These are phyloP conservation scores for Pichia norvegensis DNA, from an alignment of 1,139 yeast genomes.

Conservation along the genomic window DNA sequence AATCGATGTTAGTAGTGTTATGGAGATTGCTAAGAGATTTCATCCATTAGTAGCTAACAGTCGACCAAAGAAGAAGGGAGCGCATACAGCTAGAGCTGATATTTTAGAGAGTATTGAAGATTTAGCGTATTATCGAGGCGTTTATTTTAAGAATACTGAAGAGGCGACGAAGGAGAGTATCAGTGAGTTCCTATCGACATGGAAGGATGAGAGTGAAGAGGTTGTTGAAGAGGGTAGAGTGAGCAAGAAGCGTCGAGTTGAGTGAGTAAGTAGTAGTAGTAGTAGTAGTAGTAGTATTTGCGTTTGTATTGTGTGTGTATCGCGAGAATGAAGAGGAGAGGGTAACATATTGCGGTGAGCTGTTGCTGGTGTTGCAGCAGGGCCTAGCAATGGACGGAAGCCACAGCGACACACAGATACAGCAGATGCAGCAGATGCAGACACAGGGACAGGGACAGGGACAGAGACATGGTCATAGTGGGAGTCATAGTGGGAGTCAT, in stretches of 20 bases:
- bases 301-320: not conserved
- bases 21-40: slow-evolving; percentile 74
- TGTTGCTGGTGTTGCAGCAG: not conserved
- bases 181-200: not conserved
- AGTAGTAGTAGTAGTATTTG: no score
- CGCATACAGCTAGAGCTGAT: slow-evolving; percentile 84
- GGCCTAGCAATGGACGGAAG: not conserved
- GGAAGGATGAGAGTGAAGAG: not conserved
- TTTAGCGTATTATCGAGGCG: slow-evolving; percentile 64
- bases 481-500: no score
- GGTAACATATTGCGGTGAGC: not conserved
- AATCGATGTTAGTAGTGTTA: slow-evolving; percentile 78
- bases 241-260: not conserved
- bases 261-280: no score
- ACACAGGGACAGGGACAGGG: not conserved
- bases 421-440: not conserved
- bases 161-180: slow-evolving; percentile 1
- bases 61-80: slow-evolving; percentile 38
- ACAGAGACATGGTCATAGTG: not conserved
- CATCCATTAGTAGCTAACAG: slow-evolving; percentile 44
- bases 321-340: not conserved
- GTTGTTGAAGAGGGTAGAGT: not conserved
- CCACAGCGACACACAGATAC: not conserved
- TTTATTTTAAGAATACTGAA: slow-evolving; percentile 38
- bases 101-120: slow-evolving; percentile 84